Evolutionary conservation across 805 yeast species (phyloP).

Genomic region (Myxozyma geophila): DNA sequence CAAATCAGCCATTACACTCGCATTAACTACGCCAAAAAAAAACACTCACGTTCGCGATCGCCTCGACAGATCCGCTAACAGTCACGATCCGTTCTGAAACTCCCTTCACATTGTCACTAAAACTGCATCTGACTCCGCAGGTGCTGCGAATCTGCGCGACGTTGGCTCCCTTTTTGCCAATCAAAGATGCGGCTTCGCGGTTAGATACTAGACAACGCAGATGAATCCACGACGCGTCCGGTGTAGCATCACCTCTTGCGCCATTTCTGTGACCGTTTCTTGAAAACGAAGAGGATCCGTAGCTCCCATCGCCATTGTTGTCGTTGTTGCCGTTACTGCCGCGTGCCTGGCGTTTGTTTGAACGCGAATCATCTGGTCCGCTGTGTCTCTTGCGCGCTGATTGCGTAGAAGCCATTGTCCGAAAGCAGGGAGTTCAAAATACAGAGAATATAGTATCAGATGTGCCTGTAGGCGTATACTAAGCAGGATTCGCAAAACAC

Average conservation of each 20-base stretch:
- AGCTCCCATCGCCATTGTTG: not conserved
- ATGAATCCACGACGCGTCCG: conserved; percentile 19
- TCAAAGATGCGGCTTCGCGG: conserved; percentile 35
- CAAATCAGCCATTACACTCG: not conserved
- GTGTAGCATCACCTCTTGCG: not conserved
- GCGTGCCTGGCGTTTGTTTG: conserved; percentile 13
- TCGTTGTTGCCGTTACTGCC: conserved; percentile 7
- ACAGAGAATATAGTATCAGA: not conserved
- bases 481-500: not conserved
- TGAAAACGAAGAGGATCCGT: not conserved
- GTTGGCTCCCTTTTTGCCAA: conserved; percentile 27
- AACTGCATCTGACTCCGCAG: conserved; percentile 23
- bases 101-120: conserved; percentile 20
- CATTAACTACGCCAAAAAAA: not conserved
- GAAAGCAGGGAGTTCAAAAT: not conserved
- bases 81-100: conserved; percentile 9
- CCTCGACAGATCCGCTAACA: conserved; percentile 2
- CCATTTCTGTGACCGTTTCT: not conserved
- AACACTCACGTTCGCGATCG: conserved; percentile 1
- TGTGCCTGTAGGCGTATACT: not conserved
- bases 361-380: conserved; percentile 11
- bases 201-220: conserved; percentile 27
- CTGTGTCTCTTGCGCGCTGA: conserved; percentile 9
- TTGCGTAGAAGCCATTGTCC: not conserved
- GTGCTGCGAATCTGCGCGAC: conserved; percentile 18